Conservation (phyloP, 2,329 filamentous ascomycete species). For the Ophiocordyceps robertsii region DNA sequence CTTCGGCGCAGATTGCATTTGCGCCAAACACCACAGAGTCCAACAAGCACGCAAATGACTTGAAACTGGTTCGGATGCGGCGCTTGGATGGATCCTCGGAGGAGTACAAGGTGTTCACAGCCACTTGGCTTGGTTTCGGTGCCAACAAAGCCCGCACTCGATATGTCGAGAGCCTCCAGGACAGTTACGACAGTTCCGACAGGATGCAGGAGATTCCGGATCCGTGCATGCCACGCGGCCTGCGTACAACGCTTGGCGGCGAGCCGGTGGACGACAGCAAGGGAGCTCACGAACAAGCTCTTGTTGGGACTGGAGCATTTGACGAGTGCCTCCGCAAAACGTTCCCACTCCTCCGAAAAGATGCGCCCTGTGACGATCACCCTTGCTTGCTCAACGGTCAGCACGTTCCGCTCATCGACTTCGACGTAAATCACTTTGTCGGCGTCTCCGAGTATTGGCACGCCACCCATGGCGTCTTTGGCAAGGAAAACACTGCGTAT, state of each 20-base stretch:
- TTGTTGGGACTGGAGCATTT: slow-evolving; percentile 79
- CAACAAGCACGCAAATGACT: slow-evolving; percentile 74
- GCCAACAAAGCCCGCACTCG: slow-evolving; percentile 81
- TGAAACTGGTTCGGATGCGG: slow-evolving; percentile 75
- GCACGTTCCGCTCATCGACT: slow-evolving; percentile 91
- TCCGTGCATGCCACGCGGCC: slow-evolving; percentile 72
- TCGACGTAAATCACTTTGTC: slow-evolving; percentile 93
- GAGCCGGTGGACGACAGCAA: slow-evolving; percentile 28
- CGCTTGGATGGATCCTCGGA: slow-evolving; percentile 63
- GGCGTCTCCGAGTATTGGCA: slow-evolving; percentile 99
- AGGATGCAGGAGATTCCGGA: slow-evolving; percentile 62
- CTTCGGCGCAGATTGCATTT: slow-evolving; percentile 95
- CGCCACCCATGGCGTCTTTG: slow-evolving; percentile 89
- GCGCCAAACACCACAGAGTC: slow-evolving; percentile 88
- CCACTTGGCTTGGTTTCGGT: slow-evolving; percentile 96
- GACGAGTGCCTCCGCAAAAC: slow-evolving; percentile 72
- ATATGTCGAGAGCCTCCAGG: slow-evolving; percentile 66
- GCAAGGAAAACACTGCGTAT: slow-evolving; percentile 67
- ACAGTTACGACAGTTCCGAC: slow-evolving; percentile 38
- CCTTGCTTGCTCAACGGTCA: slow-evolving; percentile 86
- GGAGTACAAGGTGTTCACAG: slow-evolving; percentile 87
- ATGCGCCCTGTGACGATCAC: slow-evolving; percentile 65
- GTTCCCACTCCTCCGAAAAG: slow-evolving; percentile 79
- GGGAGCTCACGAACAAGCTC: slow-evolving; percentile 27
- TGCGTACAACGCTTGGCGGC: slow-evolving; percentile 64